Percentiles rank a stretch among this genome's conserved stretches.
Evolutionary conservation across 192 early-diverging fungal species (phyloP).

Genomic region (Diversispora eburnea): DNA sequence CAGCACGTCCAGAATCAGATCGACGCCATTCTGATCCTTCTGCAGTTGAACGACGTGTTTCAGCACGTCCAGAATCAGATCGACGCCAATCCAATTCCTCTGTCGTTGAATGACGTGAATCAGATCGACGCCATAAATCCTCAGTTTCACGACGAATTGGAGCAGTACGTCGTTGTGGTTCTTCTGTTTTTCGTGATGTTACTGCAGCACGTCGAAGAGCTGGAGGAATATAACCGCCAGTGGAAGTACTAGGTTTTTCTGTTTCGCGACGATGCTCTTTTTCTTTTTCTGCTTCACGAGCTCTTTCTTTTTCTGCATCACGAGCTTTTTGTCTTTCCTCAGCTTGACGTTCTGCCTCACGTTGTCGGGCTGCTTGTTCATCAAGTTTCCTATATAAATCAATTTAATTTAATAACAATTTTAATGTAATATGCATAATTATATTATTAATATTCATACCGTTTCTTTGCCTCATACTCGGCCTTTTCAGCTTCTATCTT

Average conservation of each 20-base stretch:
- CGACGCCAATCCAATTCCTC: background rate
- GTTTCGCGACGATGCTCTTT: background rate
- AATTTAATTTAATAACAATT: slow-evolving; percentile 28
- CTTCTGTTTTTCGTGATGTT: background rate
- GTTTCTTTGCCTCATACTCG: slow-evolving; percentile 34
- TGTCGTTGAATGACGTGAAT: background rate
- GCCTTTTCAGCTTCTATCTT: slow-evolving; percentile 43
- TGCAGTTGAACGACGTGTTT: background rate
- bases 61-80: background rate
- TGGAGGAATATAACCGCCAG: slow-evolving; percentile 35
- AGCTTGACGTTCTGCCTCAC: slow-evolving; percentile 47
- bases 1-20: slow-evolving; percentile 5
- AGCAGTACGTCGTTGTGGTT: background rate
- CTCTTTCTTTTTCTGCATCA: slow-evolving; percentile 31
- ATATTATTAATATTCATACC: background rate
- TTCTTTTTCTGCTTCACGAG: slow-evolving; percentile 27
- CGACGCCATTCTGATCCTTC: slow-evolving; percentile 12
- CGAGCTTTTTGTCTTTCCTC: slow-evolving; percentile 42
- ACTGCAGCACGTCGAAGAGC: slow-evolving; percentile 17
- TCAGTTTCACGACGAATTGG: background rate
- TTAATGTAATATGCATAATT: slow-evolving; percentile 27
- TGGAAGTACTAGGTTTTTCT: slow-evolving; percentile 1
- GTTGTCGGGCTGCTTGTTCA: slow-evolving; percentile 46
- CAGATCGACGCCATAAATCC: background rate
- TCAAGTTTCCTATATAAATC: slow-evolving; percentile 40